phyloP scores from a whole-genome alignment of 768 basidiomycete genomes.

The Boletus eberwhitei region DNA sequence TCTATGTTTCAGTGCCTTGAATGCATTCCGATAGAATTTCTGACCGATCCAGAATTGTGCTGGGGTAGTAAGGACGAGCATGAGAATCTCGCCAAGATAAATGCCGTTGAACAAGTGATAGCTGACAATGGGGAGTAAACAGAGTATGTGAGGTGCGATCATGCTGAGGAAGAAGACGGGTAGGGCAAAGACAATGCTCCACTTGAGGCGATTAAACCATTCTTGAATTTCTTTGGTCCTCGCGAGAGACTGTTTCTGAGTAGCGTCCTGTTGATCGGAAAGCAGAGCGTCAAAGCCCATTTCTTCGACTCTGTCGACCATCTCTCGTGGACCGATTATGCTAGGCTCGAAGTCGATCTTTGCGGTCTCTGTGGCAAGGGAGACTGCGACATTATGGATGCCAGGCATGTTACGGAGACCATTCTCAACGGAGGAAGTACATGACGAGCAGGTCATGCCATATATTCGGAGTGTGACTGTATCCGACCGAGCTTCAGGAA shows the following conservation, averaged over 20 bases:
- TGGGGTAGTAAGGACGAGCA: conserved; percentile 78
- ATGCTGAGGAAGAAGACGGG: conserved; percentile 95
- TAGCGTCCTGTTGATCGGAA: conserved; percentile 72
- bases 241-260: conserved; percentile 81
- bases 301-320: conserved; percentile 84
- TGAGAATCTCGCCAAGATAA: conserved; percentile 78
- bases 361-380: conserved; percentile 72
- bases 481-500: conserved; percentile 64
- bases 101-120: conserved; percentile 59
- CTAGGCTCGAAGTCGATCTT: conserved; percentile 73
- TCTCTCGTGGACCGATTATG: conserved; percentile 74
- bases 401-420: conserved; percentile 71
- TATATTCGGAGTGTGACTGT: conserved; percentile 74
- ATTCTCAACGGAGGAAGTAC: conserved; percentile 71
- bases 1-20: conserved; percentile 85
- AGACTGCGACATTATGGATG: conserved; percentile 66
- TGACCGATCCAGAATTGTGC: conserved; percentile 90
- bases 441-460: conserved; percentile 89
- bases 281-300: conserved; percentile 91
- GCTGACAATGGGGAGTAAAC: conserved; percentile 51
- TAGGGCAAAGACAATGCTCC: conserved; percentile 73
- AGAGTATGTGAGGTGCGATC: conserved; percentile 68
- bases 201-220: conserved; percentile 78
- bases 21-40: conserved; percentile 87
- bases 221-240: conserved; percentile 89